Evolutionary conservation across 176 grass and related monocot species (phyloP).

Genomic region (Areca catechu): DNA sequence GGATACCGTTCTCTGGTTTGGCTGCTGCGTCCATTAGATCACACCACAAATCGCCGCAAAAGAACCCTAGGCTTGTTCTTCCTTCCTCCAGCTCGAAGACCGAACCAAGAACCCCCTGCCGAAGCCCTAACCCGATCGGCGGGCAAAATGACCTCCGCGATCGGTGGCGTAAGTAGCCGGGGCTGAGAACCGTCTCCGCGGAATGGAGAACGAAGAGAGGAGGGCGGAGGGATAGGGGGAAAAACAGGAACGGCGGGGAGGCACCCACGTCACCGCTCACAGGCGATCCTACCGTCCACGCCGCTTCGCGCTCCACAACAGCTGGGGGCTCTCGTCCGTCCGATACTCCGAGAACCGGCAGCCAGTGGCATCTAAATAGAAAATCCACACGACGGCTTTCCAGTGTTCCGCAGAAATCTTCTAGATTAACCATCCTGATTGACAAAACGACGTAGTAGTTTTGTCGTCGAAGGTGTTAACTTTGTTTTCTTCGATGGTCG

Average conservation of each 20-base stretch:
- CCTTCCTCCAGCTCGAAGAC: conserved; percentile 74
- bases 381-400: not conserved
- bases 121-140: too few species aligned
- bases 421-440: too few species aligned
- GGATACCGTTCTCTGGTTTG: conserved; percentile 65
- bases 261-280: not conserved
- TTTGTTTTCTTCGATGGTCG: not conserved
- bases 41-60: conserved; percentile 91
- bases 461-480: not conserved
- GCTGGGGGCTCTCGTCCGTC: conserved; percentile 2
- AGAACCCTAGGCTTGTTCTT: conserved; percentile 55
- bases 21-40: conserved; percentile 69
- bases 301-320: not conserved
- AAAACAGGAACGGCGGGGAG: not conserved
- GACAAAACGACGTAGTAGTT: too few species aligned
- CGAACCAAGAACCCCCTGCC: not conserved
- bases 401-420: not conserved
- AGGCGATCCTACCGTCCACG: not conserved
- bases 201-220: not conserved
- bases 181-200: not conserved
- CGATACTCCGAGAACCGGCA: not conserved
- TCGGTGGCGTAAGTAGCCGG: too few species aligned
- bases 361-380: not conserved
- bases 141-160: too few species aligned
- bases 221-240: too few species aligned